Conservation (phyloP, 1,284 basidiomycete species). For the Vanrija humicola region DNA sequence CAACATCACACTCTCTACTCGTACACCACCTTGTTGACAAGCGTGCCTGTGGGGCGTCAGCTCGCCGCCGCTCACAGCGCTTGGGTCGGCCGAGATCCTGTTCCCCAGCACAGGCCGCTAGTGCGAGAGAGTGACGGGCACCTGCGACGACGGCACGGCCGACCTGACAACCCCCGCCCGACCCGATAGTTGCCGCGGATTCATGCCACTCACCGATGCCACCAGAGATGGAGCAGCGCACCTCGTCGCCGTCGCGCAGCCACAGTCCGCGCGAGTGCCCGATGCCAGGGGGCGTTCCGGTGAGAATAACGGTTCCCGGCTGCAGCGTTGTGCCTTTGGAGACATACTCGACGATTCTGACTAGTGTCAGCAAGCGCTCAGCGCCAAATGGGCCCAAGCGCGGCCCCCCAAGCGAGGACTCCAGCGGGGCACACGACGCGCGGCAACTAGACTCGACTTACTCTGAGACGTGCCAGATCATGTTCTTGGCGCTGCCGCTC, state of each 20-base stretch:
- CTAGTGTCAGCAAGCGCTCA: background rate
- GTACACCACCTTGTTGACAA: conserved; percentile 69
- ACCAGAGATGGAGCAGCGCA: conserved; percentile 55
- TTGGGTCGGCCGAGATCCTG: too few species aligned
- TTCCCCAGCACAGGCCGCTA: too few species aligned
- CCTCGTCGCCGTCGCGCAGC: conserved; percentile 70
- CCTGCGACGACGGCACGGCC: too few species aligned
- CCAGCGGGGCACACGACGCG: background rate
- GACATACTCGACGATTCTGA: conserved; percentile 59
- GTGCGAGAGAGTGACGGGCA: too few species aligned
- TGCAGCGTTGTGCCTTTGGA: conserved; percentile 79
- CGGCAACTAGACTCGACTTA: conserved; percentile 2
- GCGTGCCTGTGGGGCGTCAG: conserved; percentile 56
- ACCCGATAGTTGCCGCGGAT: background rate
- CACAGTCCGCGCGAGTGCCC: conserved; percentile 68
- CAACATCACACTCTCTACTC: conserved; percentile 46
- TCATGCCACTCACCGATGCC: conserved; percentile 20
- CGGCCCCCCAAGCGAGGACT: background rate
- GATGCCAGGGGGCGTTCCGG: conserved; percentile 67
- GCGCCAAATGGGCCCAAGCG: too few species aligned
- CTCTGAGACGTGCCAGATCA: conserved; percentile 32
- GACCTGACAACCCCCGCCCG: background rate
- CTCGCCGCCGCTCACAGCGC: too few species aligned
- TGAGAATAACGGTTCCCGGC: conserved; percentile 74
- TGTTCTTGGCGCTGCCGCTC: conserved; percentile 60